These are phyloP conservation scores for Hymenoscyphus infarciens DNA, from an alignment of 2,329 filamentous ascomycete species.

Conservation along the genomic window DNA sequence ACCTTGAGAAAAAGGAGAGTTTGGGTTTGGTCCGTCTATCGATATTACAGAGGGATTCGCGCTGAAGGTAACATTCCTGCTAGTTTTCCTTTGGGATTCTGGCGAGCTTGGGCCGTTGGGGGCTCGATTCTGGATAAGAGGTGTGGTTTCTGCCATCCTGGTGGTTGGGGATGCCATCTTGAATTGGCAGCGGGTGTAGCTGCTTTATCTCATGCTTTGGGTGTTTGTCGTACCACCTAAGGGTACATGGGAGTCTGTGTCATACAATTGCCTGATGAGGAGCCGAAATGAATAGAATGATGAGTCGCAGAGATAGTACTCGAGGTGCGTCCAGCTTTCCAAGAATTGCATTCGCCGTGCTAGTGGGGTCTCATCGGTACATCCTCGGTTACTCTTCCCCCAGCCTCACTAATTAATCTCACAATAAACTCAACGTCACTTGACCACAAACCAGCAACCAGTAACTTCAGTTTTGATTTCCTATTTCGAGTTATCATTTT, in stretches of 20 bases:
- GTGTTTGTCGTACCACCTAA: not conserved
- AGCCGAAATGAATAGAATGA: not conserved
- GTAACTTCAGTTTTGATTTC: too few relatives aligned
- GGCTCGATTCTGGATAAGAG: constrained; percentile 22
- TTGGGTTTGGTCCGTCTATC: constrained; percentile 46
- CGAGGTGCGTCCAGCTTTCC: not conserved
- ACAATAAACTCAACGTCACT: too few relatives aligned
- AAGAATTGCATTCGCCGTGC: not conserved
- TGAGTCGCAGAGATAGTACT: not conserved
- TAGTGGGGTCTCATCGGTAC: too few relatives aligned
- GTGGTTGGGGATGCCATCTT: constrained; percentile 26
- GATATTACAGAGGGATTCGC: constrained; percentile 61
- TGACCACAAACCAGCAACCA: too few relatives aligned
- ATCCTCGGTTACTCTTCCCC: too few relatives aligned
- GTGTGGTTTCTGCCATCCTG: constrained; percentile 25
- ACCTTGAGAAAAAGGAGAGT: constrained; percentile 35
- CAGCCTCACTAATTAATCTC: too few relatives aligned
- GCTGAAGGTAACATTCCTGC: constrained; percentile 72
- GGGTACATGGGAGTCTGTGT: not conserved
- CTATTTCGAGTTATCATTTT: too few relatives aligned
- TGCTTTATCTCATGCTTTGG: not conserved
- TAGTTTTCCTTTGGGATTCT: constrained; percentile 20
- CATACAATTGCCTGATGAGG: not conserved
- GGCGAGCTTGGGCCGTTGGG: constrained; percentile 14
- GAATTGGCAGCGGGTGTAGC: constrained; percentile 2